Conservation (phyloP, 805 yeast species). For the Jamesozyma jinghongensis region DNA sequence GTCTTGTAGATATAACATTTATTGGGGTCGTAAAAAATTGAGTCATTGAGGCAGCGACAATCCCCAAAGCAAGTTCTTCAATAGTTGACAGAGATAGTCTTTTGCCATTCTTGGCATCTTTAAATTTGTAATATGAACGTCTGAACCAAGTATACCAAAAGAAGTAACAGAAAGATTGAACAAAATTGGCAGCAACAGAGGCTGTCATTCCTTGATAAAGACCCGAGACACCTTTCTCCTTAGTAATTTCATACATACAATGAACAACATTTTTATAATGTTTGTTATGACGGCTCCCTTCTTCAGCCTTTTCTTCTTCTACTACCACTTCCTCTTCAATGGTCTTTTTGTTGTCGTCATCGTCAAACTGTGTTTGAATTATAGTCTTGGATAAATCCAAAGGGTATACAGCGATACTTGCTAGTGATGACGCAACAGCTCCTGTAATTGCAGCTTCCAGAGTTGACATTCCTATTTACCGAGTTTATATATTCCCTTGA, state of each 20-base stretch:
- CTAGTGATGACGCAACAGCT: constrained; percentile 70
- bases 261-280: constrained; percentile 50
- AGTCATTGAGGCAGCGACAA: constrained; percentile 73
- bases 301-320: constrained; percentile 11
- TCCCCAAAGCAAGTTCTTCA: constrained; percentile 65
- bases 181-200: constrained; percentile 59
- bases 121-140: constrained; percentile 39
- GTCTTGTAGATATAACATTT: constrained; percentile 58
- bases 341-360: background rate
- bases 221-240: constrained; percentile 52
- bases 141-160: constrained; percentile 79
- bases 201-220: constrained; percentile 67
- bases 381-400: constrained; percentile 69
- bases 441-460: constrained; percentile 76
- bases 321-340: no score
- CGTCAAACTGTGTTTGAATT: constrained; percentile 43
- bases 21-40: constrained; percentile 79
- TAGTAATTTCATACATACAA: constrained; percentile 49
- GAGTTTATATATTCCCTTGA: no score
- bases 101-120: constrained; percentile 17
- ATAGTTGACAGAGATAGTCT: constrained; percentile 34
- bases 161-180: constrained; percentile 74
- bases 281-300: constrained; percentile 11
- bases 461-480: constrained; percentile 32
- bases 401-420: constrained; percentile 74